Evolutionary conservation across 768 basidiomycete genomes (phyloP), one percentile per base, ranked within the genome.

Genomic region (Butyriboletus loyo): DNA sequence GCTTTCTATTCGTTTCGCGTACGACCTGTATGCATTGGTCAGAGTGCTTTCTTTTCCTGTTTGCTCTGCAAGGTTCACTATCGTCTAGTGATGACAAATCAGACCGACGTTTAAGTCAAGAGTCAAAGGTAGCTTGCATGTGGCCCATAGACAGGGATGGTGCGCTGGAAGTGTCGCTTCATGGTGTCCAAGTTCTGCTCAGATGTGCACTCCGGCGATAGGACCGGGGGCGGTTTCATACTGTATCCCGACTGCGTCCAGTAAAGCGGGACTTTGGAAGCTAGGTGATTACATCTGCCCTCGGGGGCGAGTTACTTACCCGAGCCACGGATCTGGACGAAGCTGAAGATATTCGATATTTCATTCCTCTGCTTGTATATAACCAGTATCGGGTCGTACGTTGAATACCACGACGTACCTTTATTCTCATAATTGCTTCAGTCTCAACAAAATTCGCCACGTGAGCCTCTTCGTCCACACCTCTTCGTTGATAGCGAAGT

Each of bases 391-490:
- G 27, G 34, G 32, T 46, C 24, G 42, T 19, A 30, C 3, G 19
- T 14, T 14, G 21, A 56, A 17, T 24, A 15, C 5, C 19, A 14
- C 11, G 43, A 60, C 78, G 35, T 53, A 92, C 93, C 77, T 88
- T 81, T 11, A 95, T 81, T 38, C 85, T 77, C 76, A 91, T 83
- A 47, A 96, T 85, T 3, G 90, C 87, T 72, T 98, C 95, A 0
- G 92, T 93, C 70, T 98, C 92, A 2, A 98, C 93, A 64, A 98
- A 94, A 70, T 98, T 98, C 1, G 93, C 95, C 4, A 94, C 95
- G 65, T 91, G 81, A 6, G 93, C 92, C 53, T 90, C 86, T 56
- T 95, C 92, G 62, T 98, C 95, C 47, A 98, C 83, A 2, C 97
- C 97, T 61, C 97, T 77, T 38, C 97, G 81, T 69, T 98, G 97